Evolutionary conservation across 2,329 filamentous ascomycete genomes (phyloP), one percentile per base, ranked within the genome.

Genomic region (Pestalotiopsis sp.): DNA sequence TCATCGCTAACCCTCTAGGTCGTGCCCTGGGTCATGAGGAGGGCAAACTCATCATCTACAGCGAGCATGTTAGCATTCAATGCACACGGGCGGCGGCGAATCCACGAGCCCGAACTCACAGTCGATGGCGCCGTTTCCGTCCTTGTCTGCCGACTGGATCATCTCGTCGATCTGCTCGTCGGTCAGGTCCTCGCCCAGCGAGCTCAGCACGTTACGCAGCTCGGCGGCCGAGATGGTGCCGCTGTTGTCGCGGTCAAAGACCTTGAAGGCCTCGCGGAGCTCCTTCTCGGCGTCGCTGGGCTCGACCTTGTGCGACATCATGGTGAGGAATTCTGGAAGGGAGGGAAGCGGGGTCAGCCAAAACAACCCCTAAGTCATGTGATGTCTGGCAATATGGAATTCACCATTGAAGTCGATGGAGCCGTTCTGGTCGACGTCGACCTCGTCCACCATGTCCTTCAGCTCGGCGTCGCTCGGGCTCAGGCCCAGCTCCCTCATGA

Each of bases 191-290:
- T 64, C 61, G n/a, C 61, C 61, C 11, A 64, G 61, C 61, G 39
- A 45, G 36, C 14, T 64, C 39, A 64, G n/a, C 25, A 49, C 61
- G 12, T 39, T 36, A 20, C 61, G 61, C n/a, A 64, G 61, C 41
- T 64, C 61, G 7, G 36, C 61, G 9, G 61, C 41, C 12, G 38
- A 45, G 61, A 64, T 64, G 39, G 61, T 64, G 39, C 61, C 61
- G 25, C 61, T 64, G 39, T 52, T 52, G 61, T 64, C 61, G 20
- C 38, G 38, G 41, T 64, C 61, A 64, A 64, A 64, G 61, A 64
- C 61, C 38, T 52, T 45, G 61, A 64, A 64, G n/a, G 61, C 61
- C 39, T 64, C 61, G 36, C 39, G 36, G n/a, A 64, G 39, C 41
- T 64, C 61, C 38, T 52, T 64, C 20, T 64, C 61, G 11, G 25